Conservation (phyloP, 768 basidiomycete species). For the Mycena amicta region DNA sequence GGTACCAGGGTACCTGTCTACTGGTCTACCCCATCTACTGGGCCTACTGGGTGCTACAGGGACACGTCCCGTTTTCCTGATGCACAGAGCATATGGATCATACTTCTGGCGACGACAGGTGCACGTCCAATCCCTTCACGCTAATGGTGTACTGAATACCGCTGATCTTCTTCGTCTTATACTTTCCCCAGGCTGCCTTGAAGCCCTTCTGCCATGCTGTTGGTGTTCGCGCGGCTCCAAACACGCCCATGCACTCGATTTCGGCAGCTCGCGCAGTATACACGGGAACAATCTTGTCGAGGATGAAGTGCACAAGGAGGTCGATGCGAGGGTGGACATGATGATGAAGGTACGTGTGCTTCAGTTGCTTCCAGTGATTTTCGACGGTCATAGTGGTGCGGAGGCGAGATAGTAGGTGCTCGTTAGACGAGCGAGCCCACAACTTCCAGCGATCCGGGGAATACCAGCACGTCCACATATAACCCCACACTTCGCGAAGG, state of each 20-base stretch:
- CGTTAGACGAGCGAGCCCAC: slow-evolving; percentile 28
- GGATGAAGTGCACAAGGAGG: slow-evolving; percentile 31
- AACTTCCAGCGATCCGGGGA: slow-evolving; percentile 32
- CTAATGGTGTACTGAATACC: slow-evolving; percentile 7
- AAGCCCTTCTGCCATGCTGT: slow-evolving; percentile 29
- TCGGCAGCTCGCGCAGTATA: slow-evolving; percentile 20
- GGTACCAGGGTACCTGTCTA: too few species aligned
- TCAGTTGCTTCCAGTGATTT: slow-evolving; percentile 26
- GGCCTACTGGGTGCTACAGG: too few species aligned
- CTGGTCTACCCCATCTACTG: too few species aligned
- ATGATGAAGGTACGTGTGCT: slow-evolving; percentile 24
- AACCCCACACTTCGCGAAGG: slow-evolving; percentile 38
- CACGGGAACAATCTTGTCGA: slow-evolving; percentile 27
- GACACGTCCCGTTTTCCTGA: too few species aligned
- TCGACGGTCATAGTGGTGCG: slow-evolving; percentile 29
- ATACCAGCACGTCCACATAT: slow-evolving; percentile 41
- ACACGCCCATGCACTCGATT: slow-evolving; percentile 16
- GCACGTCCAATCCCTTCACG: slow-evolving; percentile 28
- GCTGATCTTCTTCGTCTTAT: neutral
- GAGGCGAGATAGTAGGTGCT: slow-evolving; percentile 13
- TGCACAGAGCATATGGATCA: slow-evolving; percentile 28
- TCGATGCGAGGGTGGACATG: slow-evolving; percentile 24
- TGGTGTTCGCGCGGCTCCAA: slow-evolving; percentile 26
- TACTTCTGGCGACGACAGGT: slow-evolving; percentile 35
- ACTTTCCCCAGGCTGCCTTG: slow-evolving; percentile 26